phyloP scores from a whole-genome alignment of 116 monocot species.

The Phalaenopsis hybrid region DNA sequence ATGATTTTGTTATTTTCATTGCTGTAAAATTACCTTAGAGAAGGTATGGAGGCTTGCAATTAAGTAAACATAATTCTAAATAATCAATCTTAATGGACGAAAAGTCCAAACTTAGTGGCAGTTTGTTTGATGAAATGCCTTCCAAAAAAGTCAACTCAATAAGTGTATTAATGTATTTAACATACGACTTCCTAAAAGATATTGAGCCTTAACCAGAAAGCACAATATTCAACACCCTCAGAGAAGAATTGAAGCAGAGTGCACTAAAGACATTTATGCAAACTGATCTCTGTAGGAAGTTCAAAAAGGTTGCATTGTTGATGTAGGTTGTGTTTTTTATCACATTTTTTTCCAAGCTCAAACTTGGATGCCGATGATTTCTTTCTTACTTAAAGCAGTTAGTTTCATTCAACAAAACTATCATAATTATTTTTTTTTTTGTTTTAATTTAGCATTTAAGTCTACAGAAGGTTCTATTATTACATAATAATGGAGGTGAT shows the following conservation, averaged over 20 bases:
- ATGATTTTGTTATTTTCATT: background rate
- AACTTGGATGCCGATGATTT: too few relatives aligned
- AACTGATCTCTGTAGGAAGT: background rate
- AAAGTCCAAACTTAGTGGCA: too few relatives aligned
- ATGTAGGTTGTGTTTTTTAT: background rate
- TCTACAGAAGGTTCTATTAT: too few relatives aligned
- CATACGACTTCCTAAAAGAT: background rate
- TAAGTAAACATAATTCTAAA: background rate
- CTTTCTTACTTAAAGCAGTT: too few relatives aligned
- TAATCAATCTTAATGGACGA: background rate
- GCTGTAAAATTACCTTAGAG: background rate
- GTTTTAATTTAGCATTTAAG: too few relatives aligned
- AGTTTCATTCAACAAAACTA: too few relatives aligned
- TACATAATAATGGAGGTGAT: too few relatives aligned
- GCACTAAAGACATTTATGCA: background rate
- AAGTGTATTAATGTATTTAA: background rate
- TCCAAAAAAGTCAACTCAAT: background rate
- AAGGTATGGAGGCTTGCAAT: background rate
- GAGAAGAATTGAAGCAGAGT: background rate
- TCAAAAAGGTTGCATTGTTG: background rate
- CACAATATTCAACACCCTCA: background rate
- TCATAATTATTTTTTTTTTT: too few relatives aligned
- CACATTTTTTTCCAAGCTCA: too few relatives aligned
- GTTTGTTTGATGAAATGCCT: background rate
- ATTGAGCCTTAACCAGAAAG: background rate